phyloP scores from a whole-genome alignment of 2,329 filamentous ascomycete genomes.

The Diaporthe sp. region DNA sequence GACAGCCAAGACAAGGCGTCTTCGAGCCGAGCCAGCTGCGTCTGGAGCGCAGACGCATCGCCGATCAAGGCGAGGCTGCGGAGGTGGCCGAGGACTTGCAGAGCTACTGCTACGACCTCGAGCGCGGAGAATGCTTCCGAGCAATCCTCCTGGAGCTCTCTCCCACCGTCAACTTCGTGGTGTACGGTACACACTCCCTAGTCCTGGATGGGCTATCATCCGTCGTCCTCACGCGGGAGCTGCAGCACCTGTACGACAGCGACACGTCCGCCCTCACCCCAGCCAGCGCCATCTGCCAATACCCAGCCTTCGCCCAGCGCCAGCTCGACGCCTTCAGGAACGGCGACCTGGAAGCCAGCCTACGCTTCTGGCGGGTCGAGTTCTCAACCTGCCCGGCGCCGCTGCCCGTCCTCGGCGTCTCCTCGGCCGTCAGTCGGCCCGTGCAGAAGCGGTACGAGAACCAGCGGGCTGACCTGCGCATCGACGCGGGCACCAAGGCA shows the following conservation, averaged over 20 bases:
- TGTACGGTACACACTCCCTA: background rate
- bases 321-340: background rate
- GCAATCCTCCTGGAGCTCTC: background rate
- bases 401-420: background rate
- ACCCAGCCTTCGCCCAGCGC: background rate
- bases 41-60: background rate
- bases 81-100: background rate
- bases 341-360: background rate
- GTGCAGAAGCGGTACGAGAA: slow-evolving; percentile 7
- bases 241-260: background rate
- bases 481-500: slow-evolving; percentile 3
- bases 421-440: background rate
- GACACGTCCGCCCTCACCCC: background rate
- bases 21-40: background rate
- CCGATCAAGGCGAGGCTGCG: background rate
- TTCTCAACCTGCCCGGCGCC: background rate
- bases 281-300: background rate
- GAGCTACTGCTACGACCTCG: background rate
- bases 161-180: background rate
- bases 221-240: background rate
- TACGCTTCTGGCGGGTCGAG: background rate
- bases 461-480: background rate
- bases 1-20: background rate
- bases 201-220: background rate
- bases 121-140: background rate